These are phyloP conservation scores for Aspergillus sp. DNA, from an alignment of 2,329 filamentous ascomycete species.

Conservation along the genomic window DNA sequence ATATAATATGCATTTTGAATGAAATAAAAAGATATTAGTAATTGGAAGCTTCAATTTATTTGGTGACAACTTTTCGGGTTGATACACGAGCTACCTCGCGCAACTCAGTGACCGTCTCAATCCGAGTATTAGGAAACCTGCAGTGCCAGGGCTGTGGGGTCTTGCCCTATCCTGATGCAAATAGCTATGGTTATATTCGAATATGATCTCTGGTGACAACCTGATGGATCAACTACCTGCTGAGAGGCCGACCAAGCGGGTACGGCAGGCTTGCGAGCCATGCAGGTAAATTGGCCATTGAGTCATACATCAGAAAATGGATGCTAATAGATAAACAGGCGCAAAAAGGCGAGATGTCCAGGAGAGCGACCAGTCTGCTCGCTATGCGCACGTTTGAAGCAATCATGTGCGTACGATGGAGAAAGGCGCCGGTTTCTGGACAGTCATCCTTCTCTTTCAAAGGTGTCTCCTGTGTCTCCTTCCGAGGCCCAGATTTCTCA, in stretches of 20 bases:
- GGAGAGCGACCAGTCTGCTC: slow-evolving; percentile 45
- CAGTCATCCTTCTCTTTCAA: slow-evolving; percentile 2
- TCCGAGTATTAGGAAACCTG: no score
- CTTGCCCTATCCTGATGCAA: no score
- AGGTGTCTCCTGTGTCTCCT: slow-evolving; percentile 9
- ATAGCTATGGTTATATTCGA: no score
- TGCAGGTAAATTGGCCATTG: slow-evolving; percentile 25
- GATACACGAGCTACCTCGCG: no score
- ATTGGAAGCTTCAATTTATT: no score
- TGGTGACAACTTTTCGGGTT: no score
- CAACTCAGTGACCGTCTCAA: no score
- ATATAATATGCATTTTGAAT: no score
- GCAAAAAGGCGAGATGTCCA: slow-evolving; percentile 46
- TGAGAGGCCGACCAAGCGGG: slow-evolving; percentile 27
- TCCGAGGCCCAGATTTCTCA: slow-evolving; percentile 9
- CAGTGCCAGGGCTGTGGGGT: no score
- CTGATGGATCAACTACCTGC: slow-evolving; percentile 8
- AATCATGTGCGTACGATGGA: slow-evolving; percentile 40
- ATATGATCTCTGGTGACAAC: background rate
- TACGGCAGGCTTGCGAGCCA: slow-evolving; percentile 36
- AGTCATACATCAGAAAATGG: background rate
- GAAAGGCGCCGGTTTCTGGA: slow-evolving; percentile 19
- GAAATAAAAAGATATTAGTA: no score
- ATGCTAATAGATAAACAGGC: slow-evolving; percentile 23
- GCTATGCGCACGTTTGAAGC: slow-evolving; percentile 42